These are phyloP conservation scores for Oryza meridionalis DNA, from an alignment of 176 grass and related monocot species.

Conservation along the genomic window DNA sequence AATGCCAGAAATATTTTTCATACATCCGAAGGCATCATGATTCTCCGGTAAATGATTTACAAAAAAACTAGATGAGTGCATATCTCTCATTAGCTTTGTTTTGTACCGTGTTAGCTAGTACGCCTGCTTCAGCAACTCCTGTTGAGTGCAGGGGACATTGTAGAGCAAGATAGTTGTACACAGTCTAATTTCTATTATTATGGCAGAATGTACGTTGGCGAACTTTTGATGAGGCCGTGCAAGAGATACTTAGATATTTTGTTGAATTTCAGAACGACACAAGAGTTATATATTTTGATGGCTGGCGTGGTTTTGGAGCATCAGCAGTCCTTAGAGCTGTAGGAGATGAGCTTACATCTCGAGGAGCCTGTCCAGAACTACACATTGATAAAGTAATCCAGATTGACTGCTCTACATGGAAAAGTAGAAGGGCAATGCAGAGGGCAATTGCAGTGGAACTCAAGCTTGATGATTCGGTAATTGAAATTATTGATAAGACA, in stretches of 20 bases:
- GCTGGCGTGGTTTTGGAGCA: conserved; percentile 1
- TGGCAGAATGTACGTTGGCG: background rate
- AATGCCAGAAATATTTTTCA: too few species aligned
- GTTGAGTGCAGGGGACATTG: background rate
- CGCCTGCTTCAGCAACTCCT: background rate
- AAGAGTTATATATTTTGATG: background rate
- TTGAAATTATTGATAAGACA: background rate
- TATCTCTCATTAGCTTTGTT: too few species aligned
- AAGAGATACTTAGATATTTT: background rate
- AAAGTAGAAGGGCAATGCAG: conserved; percentile 10
- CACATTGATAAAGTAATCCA: background rate
- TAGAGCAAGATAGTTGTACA: background rate
- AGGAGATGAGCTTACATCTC: background rate
- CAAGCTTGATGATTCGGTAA: background rate
- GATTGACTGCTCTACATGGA: conserved; percentile 13
- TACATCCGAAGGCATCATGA: too few species aligned
- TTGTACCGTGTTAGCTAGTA: background rate
- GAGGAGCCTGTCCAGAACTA: background rate
- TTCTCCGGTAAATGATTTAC: too few species aligned
- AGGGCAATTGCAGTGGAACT: conserved; percentile 8
- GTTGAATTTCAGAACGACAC: background rate
- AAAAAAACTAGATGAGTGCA: too few species aligned
- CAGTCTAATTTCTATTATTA: background rate
- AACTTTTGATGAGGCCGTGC: background rate
- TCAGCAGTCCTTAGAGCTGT: background rate